Percentiles rank a stretch among this genome's conserved stretches.
These are phyloP conservation scores for Penicillium parvum DNA, from an alignment of 495 filamentous ascomycete genomes.

Conservation along the genomic window DNA sequence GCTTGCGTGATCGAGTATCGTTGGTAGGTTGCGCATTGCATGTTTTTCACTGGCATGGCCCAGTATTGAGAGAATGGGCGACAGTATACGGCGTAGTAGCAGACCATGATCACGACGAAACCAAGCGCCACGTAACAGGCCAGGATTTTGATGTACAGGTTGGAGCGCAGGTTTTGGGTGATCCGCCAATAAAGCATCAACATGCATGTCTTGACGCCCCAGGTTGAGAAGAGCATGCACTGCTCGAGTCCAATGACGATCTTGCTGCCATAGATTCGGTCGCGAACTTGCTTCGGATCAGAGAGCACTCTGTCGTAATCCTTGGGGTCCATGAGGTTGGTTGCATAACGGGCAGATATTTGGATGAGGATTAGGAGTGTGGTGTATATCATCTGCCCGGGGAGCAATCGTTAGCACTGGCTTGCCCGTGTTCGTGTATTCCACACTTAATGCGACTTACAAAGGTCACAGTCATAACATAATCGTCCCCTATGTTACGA, in stretches of 20 bases:
- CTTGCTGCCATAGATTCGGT: slow-evolving; percentile 47
- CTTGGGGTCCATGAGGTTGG: slow-evolving; percentile 56
- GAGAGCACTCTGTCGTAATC: slow-evolving; percentile 44
- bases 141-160: slow-evolving; percentile 50
- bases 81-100: slow-evolving; percentile 64
- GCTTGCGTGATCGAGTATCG: slow-evolving; percentile 62
- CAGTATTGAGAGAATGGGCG: slow-evolving; percentile 58
- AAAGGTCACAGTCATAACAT: slow-evolving; percentile 52
- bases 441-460: slow-evolving; percentile 25
- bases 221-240: slow-evolving; percentile 49
- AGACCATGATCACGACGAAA: slow-evolving; percentile 56
- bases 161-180: slow-evolving; percentile 35
- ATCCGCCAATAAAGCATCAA: slow-evolving; percentile 46
- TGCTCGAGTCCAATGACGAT: slow-evolving; percentile 50
- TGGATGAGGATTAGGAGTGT: slow-evolving; percentile 53
- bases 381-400: slow-evolving; percentile 53
- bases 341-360: slow-evolving; percentile 49
- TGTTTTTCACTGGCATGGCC: slow-evolving; percentile 43
- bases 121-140: slow-evolving; percentile 49
- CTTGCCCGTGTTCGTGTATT: too few relatives aligned
- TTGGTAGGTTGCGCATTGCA: slow-evolving; percentile 34
- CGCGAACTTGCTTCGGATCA: slow-evolving; percentile 35
- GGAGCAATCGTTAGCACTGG: too few relatives aligned
- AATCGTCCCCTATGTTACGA: slow-evolving; percentile 44
- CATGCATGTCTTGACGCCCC: slow-evolving; percentile 49